Conservation (phyloP, 805 yeast species). For the Cyberlindnera bimundalis region DNA sequence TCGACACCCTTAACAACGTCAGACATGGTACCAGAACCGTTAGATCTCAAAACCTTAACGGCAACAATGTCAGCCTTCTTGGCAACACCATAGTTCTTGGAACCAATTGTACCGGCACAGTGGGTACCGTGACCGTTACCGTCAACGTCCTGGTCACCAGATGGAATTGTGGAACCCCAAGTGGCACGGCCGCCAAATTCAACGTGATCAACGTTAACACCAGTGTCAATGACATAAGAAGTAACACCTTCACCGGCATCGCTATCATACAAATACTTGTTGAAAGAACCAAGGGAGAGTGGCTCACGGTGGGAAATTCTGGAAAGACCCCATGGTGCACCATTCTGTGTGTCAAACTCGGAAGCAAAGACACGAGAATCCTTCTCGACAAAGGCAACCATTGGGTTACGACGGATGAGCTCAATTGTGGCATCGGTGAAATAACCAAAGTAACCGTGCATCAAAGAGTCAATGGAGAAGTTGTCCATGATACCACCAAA, state of each 20-base stretch:
- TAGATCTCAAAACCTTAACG: slow-evolving; percentile 76
- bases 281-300: slow-evolving; percentile 63
- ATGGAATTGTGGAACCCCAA: slow-evolving; percentile 84
- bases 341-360: slow-evolving; percentile 65
- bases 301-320: slow-evolving; percentile 82
- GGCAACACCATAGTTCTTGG: slow-evolving; percentile 77
- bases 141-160: slow-evolving; percentile 65
- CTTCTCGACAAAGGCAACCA: slow-evolving; percentile 66
- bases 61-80: slow-evolving; percentile 77
- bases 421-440: slow-evolving; percentile 76
- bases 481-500: slow-evolving; percentile 56
- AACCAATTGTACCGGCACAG: slow-evolving; percentile 94
- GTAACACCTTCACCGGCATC: slow-evolving; percentile 83
- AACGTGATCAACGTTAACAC: slow-evolving; percentile 68
- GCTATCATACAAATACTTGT: slow-evolving; percentile 68
- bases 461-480: slow-evolving; percentile 53
- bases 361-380: slow-evolving; percentile 69
- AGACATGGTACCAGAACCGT: slow-evolving; percentile 81
- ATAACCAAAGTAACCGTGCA: slow-evolving; percentile 82
- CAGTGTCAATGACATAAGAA: slow-evolving; percentile 87
- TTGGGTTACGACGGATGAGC: slow-evolving; percentile 62
- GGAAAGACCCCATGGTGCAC: slow-evolving; percentile 94
- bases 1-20: slow-evolving; percentile 84
- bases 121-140: slow-evolving; percentile 96
- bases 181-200: slow-evolving; percentile 82